A percentile compares a stretch with the other conserved stretches of the same genome.
phyloP scores from a whole-genome alignment of 2,329 filamentous ascomycete genomes.

The Ceratocystis eucalypticola region DNA sequence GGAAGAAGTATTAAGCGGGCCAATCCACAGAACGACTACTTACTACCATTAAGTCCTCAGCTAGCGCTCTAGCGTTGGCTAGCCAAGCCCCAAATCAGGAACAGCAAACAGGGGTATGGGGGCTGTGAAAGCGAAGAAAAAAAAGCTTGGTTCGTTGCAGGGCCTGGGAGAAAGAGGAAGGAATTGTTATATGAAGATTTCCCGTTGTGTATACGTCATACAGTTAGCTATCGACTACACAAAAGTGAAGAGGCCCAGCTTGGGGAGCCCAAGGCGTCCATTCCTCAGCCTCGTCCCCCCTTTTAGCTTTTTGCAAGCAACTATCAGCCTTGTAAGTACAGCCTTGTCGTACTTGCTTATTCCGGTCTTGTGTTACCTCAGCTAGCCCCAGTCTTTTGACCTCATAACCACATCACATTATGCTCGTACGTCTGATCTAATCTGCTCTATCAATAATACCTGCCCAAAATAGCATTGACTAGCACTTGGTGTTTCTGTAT shows the following conservation, averaged over 20 bases:
- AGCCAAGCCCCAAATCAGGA: background rate
- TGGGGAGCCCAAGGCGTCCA: background rate
- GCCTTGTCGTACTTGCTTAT: background rate
- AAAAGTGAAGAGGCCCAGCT: background rate
- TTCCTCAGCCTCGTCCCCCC: background rate
- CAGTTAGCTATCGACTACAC: background rate
- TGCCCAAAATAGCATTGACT: too few relatives aligned
- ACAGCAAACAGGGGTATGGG: background rate
- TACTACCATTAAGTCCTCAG: background rate
- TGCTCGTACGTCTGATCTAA: too few relatives aligned
- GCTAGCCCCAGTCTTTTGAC: too few relatives aligned
- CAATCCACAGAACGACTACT: background rate
- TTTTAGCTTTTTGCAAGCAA: background rate
- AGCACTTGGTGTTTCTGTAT: background rate
- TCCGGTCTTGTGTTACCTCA: background rate
- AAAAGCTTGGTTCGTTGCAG: background rate
- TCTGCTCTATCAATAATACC: too few relatives aligned
- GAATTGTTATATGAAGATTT: background rate
- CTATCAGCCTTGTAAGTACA: background rate
- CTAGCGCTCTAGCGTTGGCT: background rate
- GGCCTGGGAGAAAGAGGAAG: background rate
- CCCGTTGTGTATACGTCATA: background rate
- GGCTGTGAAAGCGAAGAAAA: constrained; percentile 2
- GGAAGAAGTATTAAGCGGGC: background rate
- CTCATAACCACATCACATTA: too few relatives aligned